A percentile compares a stretch with the other conserved stretches of the same genome.
Conservation (phyloP, 768 basidiomycete species). For the Termitomyces sp. region DNA sequence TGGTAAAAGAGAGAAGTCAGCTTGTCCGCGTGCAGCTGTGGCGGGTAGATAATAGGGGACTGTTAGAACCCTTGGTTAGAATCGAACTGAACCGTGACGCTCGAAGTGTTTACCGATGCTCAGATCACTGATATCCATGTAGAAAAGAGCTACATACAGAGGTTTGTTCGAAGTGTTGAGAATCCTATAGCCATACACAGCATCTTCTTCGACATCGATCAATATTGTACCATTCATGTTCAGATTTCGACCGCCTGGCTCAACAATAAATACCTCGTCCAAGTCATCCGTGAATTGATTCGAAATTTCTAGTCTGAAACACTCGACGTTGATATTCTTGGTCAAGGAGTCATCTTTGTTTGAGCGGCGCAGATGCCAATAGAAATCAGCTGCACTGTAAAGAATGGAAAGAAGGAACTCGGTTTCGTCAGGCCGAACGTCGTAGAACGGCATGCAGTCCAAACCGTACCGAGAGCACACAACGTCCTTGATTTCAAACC, state of each 20-base stretch:
- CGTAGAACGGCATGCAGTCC: neutral
- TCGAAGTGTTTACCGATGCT: neutral
- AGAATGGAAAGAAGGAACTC: neutral
- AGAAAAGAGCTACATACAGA: conserved; percentile 4
- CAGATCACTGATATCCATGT: conserved; percentile 1
- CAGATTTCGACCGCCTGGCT: neutral
- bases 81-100: neutral
- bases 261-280: neutral
- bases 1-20: neutral
- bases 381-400: neutral
- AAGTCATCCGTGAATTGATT: neutral
- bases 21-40: neutral
- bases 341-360: neutral
- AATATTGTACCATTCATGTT: neutral
- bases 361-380: neutral
- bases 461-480: neutral
- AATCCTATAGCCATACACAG: neutral
- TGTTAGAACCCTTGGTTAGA: neutral
- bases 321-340: neutral
- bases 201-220: neutral
- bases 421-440: neutral
- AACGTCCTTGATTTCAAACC: neutral
- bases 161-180: neutral
- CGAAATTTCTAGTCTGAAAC: neutral
- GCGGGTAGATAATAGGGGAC: neutral